Base-by-base conservation (phyloP, 73 alveolate species). In the Breviolum minutum region DNA sequence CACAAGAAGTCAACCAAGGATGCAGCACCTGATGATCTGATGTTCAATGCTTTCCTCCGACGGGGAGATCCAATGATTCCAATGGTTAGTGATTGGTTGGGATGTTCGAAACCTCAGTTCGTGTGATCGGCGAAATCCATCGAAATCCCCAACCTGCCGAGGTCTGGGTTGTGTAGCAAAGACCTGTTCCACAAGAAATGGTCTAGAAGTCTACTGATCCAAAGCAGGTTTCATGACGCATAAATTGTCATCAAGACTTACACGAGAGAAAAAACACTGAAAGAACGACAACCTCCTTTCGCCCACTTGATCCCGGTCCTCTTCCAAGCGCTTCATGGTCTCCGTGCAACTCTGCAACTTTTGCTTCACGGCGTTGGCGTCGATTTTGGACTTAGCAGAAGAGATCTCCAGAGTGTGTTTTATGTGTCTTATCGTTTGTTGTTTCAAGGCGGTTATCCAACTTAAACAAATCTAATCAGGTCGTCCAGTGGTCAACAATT, bases 131-230 rank as follows among this genome's bases (percentile, higher is more conserved):
- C 54, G 54, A 40, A 40, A 40, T 40, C 54, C 54, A 40, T 40
- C 5, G 24, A 22, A 27, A 32, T 24, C 13, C 24, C 69, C 26
- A 29, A 32, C 97, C 97, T 91, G 97, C 82, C 97, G 97, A 48
- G 97, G 97, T 63, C 97, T 81, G 79, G 88, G 97, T 76, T 91
- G 97, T 26, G 97, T 91, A 16, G 97, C 87, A 76, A 91, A 91
- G 40, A 91, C 97, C 97, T 91, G 63, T 20, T 63, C 20, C 88
- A 80, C 54, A 40, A 40, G 54, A 40, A 40, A 40, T 40, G 54
- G 54, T 2, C 54, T 40, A 2, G 54, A 40, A 40, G 54, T 40
- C 3, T n/a, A n/a, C n/a, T n/a, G n/a, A n/a, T n/a, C n/a, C n/a
- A n/a, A n/a, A n/a, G n/a, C 74, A 66, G 17, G 74, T 66, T 66